Conservation (phyloP, 345 rosid species). For the Cochlearia excelsa region DNA sequence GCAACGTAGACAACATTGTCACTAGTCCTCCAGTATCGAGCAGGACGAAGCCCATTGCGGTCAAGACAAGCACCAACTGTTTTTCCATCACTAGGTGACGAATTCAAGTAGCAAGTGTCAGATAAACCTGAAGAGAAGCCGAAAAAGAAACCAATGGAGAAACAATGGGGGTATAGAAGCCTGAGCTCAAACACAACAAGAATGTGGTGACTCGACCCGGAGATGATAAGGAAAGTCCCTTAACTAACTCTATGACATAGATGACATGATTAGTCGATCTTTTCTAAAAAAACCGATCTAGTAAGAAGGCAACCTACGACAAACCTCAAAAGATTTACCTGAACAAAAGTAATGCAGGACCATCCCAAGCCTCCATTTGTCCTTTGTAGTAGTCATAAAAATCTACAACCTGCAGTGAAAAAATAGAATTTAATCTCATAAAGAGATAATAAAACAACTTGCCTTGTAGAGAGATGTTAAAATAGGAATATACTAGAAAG, state of each 20-base stretch:
- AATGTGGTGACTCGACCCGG: constrained; percentile 10
- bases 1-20: constrained; percentile 98
- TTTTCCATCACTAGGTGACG: constrained; percentile 86
- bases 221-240: constrained; percentile 16
- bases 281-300: constrained; percentile 4
- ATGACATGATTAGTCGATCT: background rate
- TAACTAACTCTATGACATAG: background rate
- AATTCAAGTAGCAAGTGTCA: constrained; percentile 42
- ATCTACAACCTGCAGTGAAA: constrained; percentile 59
- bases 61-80: constrained; percentile 98
- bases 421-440: background rate
- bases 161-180: constrained; percentile 18
- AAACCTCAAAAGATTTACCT: constrained; percentile 47
- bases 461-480: background rate
- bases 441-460: constrained; percentile 5
- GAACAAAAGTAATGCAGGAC: constrained; percentile 96
- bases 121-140: constrained; percentile 32
- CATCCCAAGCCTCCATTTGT: constrained; percentile 99
- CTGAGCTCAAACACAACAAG: constrained; percentile 25
- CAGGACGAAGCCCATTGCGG: constrained; percentile 99
- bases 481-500: too few relatives aligned
- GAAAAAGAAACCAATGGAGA: constrained; percentile 24
- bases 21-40: constrained; percentile 90
- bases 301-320: too few relatives aligned
- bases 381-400: constrained; percentile 98